Conservation (phyloP, 345 rosid species). For the Carallia brachiata region DNA sequence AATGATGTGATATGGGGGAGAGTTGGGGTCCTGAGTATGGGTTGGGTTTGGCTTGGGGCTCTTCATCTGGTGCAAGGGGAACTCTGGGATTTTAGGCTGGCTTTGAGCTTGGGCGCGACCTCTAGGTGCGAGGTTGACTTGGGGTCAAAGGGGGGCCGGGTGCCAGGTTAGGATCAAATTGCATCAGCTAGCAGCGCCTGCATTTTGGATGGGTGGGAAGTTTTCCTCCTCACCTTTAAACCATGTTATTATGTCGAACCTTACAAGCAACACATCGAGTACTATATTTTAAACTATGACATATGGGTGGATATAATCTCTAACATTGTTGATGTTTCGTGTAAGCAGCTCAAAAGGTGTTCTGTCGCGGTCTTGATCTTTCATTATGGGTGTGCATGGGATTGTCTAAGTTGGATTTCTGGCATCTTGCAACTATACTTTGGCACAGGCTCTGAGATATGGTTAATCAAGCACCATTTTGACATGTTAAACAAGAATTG, state of each 20-base stretch:
- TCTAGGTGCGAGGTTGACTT: no score
- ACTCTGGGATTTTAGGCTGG: no score
- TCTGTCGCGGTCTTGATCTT: constrained; percentile 38
- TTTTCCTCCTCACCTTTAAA: no score
- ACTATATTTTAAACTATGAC: constrained; percentile 19
- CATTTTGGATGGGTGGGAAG: no score
- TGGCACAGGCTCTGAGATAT: not conserved
- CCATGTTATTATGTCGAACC: constrained; percentile 47
- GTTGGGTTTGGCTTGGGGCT: no score
- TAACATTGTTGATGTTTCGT: not conserved
- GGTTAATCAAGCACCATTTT: not conserved
- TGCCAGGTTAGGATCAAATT: no score
- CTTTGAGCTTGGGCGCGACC: no score
- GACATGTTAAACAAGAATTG: not conserved
- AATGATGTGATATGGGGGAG: no score
- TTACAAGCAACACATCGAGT: constrained; percentile 76
- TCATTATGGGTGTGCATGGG: not conserved
- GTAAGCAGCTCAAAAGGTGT: constrained; percentile 87
- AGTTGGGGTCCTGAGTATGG: no score
- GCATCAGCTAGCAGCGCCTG: no score
- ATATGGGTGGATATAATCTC: not conserved
- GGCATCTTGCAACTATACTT: not conserved
- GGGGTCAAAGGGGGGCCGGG: no score
- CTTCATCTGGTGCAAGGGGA: no score
- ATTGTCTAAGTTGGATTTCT: not conserved